Evolutionary conservation across 2,329 filamentous ascomycete species (phyloP).

Genomic region (Aspergillus persii): DNA sequence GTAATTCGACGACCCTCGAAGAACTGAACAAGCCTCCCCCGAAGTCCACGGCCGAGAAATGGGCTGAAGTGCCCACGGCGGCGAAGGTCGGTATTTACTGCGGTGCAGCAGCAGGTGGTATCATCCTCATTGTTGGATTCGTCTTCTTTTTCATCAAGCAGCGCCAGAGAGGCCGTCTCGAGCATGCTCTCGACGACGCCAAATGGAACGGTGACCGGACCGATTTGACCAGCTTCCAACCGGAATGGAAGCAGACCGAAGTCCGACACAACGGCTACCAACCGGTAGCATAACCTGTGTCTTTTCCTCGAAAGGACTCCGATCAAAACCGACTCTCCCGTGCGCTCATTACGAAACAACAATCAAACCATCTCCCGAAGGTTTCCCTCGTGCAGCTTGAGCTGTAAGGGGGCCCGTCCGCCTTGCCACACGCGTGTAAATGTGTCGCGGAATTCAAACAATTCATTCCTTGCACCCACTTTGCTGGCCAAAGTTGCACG

Average conservation of each 20-base stretch:
- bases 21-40: constrained; percentile 35
- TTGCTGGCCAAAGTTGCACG: constrained; percentile 20
- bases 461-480: constrained; percentile 13
- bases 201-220: constrained; percentile 42
- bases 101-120: constrained; percentile 36
- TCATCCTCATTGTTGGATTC: constrained; percentile 34
- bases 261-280: constrained; percentile 31
- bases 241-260: constrained; percentile 38
- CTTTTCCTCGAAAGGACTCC: not conserved
- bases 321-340: constrained; percentile 5
- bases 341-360: constrained; percentile 10
- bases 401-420: constrained; percentile 5
- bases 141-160: constrained; percentile 51
- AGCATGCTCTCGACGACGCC: constrained; percentile 48
- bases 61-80: constrained; percentile 43
- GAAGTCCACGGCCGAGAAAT: constrained; percentile 40
- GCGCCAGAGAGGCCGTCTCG: constrained; percentile 49
- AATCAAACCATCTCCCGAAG: not conserved
- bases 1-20: constrained; percentile 56
- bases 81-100: constrained; percentile 50
- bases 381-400: constrained; percentile 4
- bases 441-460: constrained; percentile 2
- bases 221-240: constrained; percentile 40
- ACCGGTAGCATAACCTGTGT: constrained; percentile 16
- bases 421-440: constrained; percentile 1